Percentiles rank a stretch among this genome's conserved stretches.
phyloP scores from a whole-genome alignment of 140 eudicot species.

The Anethum foeniculum region DNA sequence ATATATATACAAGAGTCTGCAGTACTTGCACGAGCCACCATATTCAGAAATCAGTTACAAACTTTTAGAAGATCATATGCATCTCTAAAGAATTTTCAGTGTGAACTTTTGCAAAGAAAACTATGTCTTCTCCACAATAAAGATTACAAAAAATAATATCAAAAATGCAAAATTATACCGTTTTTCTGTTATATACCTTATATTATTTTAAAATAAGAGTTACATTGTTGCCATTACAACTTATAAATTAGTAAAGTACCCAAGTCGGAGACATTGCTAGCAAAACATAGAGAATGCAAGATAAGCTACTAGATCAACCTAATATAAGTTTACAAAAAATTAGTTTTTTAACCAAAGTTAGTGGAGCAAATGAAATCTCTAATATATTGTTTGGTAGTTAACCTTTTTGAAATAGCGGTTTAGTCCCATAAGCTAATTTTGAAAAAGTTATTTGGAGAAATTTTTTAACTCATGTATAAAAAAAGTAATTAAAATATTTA shows the following conservation, averaged over 20 bases:
- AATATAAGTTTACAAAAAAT: background rate
- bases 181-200: background rate
- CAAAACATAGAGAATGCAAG: background rate
- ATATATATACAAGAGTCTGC: background rate
- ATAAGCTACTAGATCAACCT: background rate
- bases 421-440: too few species aligned
- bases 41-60: background rate
- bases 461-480: too few species aligned
- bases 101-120: background rate
- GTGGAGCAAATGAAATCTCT: too few species aligned
- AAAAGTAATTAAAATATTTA: too few species aligned
- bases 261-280: background rate
- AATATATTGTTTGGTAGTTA: too few species aligned
- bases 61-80: background rate
- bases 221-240: background rate
- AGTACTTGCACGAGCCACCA: background rate
- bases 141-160: background rate
- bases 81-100: background rate
- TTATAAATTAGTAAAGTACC: background rate
- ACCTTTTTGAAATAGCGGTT: too few species aligned
- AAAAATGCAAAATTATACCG: background rate
- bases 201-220: background rate
- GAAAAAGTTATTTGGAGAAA: too few species aligned
- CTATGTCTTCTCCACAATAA: background rate
- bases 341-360: too few species aligned